Conservation (phyloP, 805 yeast genomes). For the Yueomyces sp. region DNA sequence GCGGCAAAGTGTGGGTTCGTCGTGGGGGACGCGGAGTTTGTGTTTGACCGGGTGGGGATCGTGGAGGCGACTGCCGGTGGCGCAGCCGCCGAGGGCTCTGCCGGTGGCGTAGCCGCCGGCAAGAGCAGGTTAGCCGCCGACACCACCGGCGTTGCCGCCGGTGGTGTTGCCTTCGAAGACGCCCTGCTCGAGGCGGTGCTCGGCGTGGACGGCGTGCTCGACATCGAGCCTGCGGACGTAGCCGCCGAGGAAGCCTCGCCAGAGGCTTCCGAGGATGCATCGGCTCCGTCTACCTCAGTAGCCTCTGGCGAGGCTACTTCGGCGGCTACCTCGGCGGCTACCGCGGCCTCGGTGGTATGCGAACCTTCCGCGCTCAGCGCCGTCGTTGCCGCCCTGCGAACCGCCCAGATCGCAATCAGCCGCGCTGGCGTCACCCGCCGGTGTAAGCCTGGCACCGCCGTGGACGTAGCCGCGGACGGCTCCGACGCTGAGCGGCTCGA, state of each 20-base stretch:
- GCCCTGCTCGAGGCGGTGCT: conserved; percentile 59
- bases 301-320: conserved; percentile 46
- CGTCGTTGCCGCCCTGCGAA: conserved; percentile 47
- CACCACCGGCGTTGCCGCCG: no score
- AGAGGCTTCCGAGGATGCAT: conserved; percentile 23
- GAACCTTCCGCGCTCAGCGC: conserved; percentile 50
- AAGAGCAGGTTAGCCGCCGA: no score
- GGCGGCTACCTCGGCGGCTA: conserved; percentile 21
- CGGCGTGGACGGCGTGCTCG: conserved; percentile 65
- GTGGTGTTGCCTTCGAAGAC: conserved; percentile 27
- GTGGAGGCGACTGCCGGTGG: conserved; percentile 29
- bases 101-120: no score
- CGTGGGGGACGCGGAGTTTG: conserved; percentile 63
- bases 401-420: conserved; percentile 31
- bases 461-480: conserved; percentile 41
- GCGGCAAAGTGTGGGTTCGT: conserved; percentile 58
- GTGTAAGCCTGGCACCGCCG: conserved; percentile 30
- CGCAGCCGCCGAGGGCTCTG: not conserved
- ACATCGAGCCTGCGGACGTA: conserved; percentile 43
- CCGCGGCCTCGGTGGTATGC: conserved; percentile 30
- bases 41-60: conserved; percentile 70
- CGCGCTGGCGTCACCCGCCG: no score
- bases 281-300: conserved; percentile 3
- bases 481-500: conserved; percentile 32
- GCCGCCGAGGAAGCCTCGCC: conserved; percentile 13